phyloP scores from a whole-genome alignment of 345 rosid genomes.

The Heritiera fomes region DNA sequence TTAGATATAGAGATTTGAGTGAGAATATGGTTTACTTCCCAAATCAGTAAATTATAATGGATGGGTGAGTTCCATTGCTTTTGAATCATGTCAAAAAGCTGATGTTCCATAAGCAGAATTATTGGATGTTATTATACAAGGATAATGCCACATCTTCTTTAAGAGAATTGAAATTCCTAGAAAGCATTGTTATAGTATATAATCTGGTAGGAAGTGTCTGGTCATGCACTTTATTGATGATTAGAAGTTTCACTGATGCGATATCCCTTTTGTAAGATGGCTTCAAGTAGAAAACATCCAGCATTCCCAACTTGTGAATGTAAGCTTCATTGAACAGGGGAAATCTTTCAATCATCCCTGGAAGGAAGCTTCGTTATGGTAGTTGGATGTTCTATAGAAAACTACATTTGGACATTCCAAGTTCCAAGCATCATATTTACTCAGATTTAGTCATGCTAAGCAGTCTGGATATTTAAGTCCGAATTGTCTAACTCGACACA shows the following conservation, averaged over 20 bases:
- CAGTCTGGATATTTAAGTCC: background rate
- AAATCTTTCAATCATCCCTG: background rate
- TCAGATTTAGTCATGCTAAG: background rate
- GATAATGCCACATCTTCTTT: background rate
- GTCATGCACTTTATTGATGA: background rate
- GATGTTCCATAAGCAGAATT: background rate
- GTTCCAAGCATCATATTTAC: background rate
- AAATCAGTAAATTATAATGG: background rate
- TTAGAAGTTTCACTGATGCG: background rate
- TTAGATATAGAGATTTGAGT: background rate
- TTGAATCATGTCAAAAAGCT: background rate
- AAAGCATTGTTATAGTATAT: background rate
- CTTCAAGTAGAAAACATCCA: slow-evolving; percentile 1
- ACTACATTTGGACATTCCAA: background rate
- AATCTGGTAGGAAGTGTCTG: background rate
- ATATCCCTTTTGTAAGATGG: slow-evolving; percentile 6
- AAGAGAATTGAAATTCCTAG: background rate
- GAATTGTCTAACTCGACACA: background rate
- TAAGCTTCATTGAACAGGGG: background rate
- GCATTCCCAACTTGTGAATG: background rate
- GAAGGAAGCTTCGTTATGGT: background rate
- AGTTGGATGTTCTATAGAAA: background rate
- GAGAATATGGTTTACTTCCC: background rate
- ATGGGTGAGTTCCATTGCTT: slow-evolving; percentile 8
- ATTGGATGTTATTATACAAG: background rate